Evolutionary conservation across 768 basidiomycete species (phyloP).

Genomic region (Mycena pura): DNA sequence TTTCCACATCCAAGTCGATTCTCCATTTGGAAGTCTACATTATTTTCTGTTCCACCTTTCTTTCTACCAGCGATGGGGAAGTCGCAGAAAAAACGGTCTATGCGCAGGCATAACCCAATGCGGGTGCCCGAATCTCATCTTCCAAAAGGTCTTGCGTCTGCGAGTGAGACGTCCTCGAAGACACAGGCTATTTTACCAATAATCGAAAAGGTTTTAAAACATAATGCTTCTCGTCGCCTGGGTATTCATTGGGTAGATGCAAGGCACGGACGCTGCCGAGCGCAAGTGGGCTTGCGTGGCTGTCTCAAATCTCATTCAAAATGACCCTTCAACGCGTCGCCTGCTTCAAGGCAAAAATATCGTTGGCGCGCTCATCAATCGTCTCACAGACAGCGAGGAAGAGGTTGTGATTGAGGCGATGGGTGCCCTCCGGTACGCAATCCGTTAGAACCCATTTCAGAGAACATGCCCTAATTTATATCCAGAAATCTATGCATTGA

Average conservation of each 20-base stretch:
- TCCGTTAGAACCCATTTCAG: slow-evolving; percentile 2
- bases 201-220: slow-evolving; percentile 75
- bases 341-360: slow-evolving; percentile 91
- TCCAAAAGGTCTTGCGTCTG: slow-evolving; percentile 79
- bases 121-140: slow-evolving; percentile 93
- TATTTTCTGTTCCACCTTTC: too few relatives aligned
- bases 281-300: slow-evolving; percentile 97
- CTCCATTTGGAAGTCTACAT: not conserved
- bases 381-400: slow-evolving; percentile 89
- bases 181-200: slow-evolving; percentile 85
- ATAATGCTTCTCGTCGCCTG: not conserved
- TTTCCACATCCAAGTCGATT: not conserved
- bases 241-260: slow-evolving; percentile 57
- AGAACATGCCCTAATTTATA: slow-evolving; percentile 15
- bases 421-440: slow-evolving; percentile 81
- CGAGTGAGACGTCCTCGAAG: slow-evolving; percentile 75
- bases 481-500: slow-evolving; percentile 93
- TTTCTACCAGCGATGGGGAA: slow-evolving; percentile 74
- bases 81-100: slow-evolving; percentile 84
- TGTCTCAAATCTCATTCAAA: slow-evolving; percentile 94
- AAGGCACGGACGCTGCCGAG: slow-evolving; percentile 76
- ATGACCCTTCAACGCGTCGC: slow-evolving; percentile 90
- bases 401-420: slow-evolving; percentile 91
- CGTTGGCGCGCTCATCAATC: slow-evolving; percentile 83
- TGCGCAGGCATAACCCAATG: slow-evolving; percentile 92